Evolutionary conservation across 2,329 filamentous ascomycete species (phyloP).

Genomic region (Ceratocystis smalleyi): DNA sequence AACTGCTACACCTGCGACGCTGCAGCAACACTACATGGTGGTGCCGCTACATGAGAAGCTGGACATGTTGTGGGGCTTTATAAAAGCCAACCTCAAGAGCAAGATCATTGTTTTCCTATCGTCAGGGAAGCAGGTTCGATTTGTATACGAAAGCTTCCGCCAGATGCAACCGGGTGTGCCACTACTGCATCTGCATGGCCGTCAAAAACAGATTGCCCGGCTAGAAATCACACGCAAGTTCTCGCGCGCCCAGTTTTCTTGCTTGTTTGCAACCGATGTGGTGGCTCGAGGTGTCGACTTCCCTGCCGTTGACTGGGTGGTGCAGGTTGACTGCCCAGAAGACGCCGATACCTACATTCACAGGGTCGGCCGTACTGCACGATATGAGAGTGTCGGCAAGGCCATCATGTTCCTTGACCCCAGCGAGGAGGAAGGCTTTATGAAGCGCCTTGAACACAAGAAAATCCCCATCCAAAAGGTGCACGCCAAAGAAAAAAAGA

Average conservation of each 20-base stretch:
- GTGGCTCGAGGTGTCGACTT: slow-evolving; percentile 91
- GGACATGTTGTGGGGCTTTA: slow-evolving; percentile 82
- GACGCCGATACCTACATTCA: slow-evolving; percentile 97
- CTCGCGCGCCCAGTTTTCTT: slow-evolving; percentile 62
- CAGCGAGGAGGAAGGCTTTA: slow-evolving; percentile 82
- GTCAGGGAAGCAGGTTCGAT: slow-evolving; percentile 90
- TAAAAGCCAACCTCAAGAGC: slow-evolving; percentile 75
- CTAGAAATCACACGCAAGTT: slow-evolving; percentile 80
- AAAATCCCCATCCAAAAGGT: slow-evolving; percentile 80
- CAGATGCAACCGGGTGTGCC: slow-evolving; percentile 90
- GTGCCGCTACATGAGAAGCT: slow-evolving; percentile 78
- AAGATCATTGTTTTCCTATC: slow-evolving; percentile 95
- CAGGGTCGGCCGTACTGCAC: slow-evolving; percentile 83
- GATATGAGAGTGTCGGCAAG: slow-evolving; percentile 73
- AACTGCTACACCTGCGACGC: slow-evolving; percentile 62
- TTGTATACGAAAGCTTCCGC: slow-evolving; percentile 84
- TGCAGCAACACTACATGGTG: slow-evolving; percentile 84
- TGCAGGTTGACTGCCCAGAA: slow-evolving; percentile 95
- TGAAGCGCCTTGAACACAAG: slow-evolving; percentile 69
- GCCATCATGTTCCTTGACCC: slow-evolving; percentile 87
- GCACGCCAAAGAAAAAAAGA: slow-evolving; percentile 77
- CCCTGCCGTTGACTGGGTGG: slow-evolving; percentile 92
- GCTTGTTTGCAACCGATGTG: slow-evolving; percentile 89
- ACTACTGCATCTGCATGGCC: slow-evolving; percentile 78
- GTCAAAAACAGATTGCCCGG: slow-evolving; percentile 80